Conservation (phyloP, 2,329 filamentous ascomycete genomes). For the Drechslerella coelobrocha region DNA sequence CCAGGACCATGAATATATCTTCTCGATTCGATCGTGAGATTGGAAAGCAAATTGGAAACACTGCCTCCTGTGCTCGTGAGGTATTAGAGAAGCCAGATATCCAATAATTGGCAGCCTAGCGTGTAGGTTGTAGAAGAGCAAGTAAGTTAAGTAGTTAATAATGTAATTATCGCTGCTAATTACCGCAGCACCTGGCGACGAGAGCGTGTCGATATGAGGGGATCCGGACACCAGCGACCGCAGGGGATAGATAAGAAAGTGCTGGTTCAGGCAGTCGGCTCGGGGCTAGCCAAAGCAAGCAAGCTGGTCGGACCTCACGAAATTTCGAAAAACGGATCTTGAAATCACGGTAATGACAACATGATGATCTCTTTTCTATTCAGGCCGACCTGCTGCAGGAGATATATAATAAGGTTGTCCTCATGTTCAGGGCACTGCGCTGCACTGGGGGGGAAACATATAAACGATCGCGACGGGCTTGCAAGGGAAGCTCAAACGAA, state of each 20-base stretch:
- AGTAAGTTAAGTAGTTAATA: too few relatives aligned
- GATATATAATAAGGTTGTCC: not conserved
- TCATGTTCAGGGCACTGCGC: not conserved
- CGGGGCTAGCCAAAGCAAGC: not conserved
- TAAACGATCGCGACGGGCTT: not conserved
- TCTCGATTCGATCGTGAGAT: not conserved
- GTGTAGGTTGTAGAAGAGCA: not conserved
- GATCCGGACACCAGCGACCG: not conserved
- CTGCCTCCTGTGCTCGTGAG: constrained; percentile 2
- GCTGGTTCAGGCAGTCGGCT: not conserved
- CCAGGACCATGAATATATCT: not conserved
- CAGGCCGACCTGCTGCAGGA: not conserved
- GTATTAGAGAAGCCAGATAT: not conserved
- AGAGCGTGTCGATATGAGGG: not conserved
- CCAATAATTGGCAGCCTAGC: not conserved
- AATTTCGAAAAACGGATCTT: not conserved
- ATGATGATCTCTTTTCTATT: not conserved
- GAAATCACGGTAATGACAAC: constrained; percentile 1
- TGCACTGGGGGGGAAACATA: not conserved
- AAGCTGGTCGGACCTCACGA: not conserved
- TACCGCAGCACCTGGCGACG: not conserved
- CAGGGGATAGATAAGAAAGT: not conserved
- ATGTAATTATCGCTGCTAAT: not conserved
- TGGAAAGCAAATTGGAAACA: not conserved
- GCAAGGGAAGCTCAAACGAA: not conserved